Conservation (phyloP, 129 eudicot genomes). For the Flaveria sonorensis region DNA sequence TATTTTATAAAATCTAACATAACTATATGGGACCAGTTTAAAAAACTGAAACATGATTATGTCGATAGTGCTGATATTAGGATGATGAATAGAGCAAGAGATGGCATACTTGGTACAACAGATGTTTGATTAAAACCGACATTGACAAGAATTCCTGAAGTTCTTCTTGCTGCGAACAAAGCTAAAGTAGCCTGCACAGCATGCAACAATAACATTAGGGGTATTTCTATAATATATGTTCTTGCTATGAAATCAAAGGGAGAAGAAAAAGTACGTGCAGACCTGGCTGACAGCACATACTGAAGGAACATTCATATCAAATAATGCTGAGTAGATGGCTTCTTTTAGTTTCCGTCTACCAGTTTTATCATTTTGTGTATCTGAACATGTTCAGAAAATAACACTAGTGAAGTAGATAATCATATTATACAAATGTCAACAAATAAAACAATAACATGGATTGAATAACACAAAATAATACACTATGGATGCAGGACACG, state of each 20-base stretch:
- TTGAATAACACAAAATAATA: slow-evolving; percentile 11
- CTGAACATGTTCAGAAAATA: slow-evolving; percentile 39
- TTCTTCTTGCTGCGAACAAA: slow-evolving; percentile 82
- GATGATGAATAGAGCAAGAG: slow-evolving; percentile 5
- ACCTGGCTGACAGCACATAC: slow-evolving; percentile 97
- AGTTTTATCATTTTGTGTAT: slow-evolving; percentile 74
- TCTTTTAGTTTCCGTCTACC: slow-evolving; percentile 81
- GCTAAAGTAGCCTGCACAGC: slow-evolving; percentile 79
- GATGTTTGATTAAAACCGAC: slow-evolving; percentile 89
- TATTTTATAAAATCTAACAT: slow-evolving; percentile 8
- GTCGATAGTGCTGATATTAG: neutral
- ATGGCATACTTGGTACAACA: slow-evolving; percentile 85
- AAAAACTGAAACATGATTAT: neutral
- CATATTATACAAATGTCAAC: slow-evolving; percentile 14
- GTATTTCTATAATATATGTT: slow-evolving; percentile 3
- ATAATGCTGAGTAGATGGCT: slow-evolving; percentile 68
- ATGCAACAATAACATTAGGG: slow-evolving; percentile 34
- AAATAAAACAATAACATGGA: slow-evolving; percentile 9
- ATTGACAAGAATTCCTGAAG: slow-evolving; percentile 93
- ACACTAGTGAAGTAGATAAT: neutral
- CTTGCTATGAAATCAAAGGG: neutral
- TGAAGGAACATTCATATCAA: slow-evolving; percentile 97
- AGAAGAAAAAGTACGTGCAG: slow-evolving; percentile 5
- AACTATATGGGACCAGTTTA: neutral
- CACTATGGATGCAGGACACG: neutral